phyloP scores from a whole-genome alignment of 371 early-diverging fungal species.

The Lichtheimia ramosa region DNA sequence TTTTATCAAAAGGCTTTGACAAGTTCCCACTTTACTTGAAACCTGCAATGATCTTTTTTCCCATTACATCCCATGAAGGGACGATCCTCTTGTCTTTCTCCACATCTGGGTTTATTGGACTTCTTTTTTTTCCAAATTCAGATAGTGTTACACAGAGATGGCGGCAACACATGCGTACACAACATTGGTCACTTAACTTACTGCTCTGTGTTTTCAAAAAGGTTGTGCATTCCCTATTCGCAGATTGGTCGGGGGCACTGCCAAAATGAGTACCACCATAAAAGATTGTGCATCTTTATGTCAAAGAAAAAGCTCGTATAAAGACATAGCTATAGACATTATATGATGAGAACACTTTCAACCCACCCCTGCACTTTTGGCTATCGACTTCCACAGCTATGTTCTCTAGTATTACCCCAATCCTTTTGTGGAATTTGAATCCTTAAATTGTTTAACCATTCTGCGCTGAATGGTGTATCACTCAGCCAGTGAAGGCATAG shows the following conservation, averaged over 20 bases:
- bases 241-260: background rate
- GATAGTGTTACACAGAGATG: background rate
- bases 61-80: background rate
- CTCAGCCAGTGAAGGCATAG: too few relatives aligned
- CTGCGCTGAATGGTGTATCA: too few relatives aligned
- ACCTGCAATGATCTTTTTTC: background rate
- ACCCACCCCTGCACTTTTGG: too few relatives aligned
- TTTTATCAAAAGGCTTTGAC: background rate
- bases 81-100: background rate
- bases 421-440: too few relatives aligned
- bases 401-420: too few relatives aligned
- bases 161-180: background rate
- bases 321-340: too few relatives aligned
- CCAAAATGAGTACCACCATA: background rate
- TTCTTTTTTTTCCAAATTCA: background rate
- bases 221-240: background rate
- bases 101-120: constrained; percentile 1
- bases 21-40: background rate
- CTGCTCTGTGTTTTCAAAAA: too few relatives aligned
- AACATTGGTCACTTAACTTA: background rate
- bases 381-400: too few relatives aligned
- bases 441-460: too few relatives aligned
- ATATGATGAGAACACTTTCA: too few relatives aligned
- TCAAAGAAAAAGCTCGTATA: too few relatives aligned
- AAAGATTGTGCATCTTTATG: too few relatives aligned